Base-by-base conservation (phyloP, 2,329 filamentous ascomycete species). In the Botryotinia narcissicola region DNA sequence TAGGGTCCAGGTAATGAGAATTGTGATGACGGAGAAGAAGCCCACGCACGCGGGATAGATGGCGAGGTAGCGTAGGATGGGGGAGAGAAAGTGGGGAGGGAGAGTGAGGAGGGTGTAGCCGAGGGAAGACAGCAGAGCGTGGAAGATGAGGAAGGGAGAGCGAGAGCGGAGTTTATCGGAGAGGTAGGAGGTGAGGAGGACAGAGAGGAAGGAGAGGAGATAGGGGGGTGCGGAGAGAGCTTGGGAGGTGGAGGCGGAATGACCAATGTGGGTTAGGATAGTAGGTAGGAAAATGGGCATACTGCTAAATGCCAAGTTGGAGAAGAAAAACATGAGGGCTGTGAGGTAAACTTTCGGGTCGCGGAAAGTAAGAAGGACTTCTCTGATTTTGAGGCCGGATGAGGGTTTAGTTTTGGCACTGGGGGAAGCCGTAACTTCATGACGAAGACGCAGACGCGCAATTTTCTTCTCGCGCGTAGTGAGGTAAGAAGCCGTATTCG, bases 221-320 rank as follows among this genome's bases (percentile, higher is more conserved):
- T 95, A 97, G 0, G 94, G 94, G 0, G 93, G 93, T 0, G 93
- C 93, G 51, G 91, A 89, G 74, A 97, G 89, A 9, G 90, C 93
- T 85, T 97, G 94, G 0, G 93, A 88, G 4, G 88, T 83, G 2
- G 92, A 83, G 1, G 87, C 82, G 51, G 88, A 86, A 83, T 93
- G 92, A 74, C 92, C 92, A 93, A 97, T 90, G 80, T 91, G 88
- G 74, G 86, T 85, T 64, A 97, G 87, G 75, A 97, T 93, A 37
- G 92, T 94, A 51, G 94, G 94, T 4, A 97, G 87, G 81, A 97
- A 97, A 67, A 96, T 93, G 4, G 94, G 94, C 80, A 97, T 90
- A 35, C 92, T 95, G 79, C 90, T 91, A 84, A 97, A 97, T 20
- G 94, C 92, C 81, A 97, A 92, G 82, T 97, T 97, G 80, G 92